These are phyloP conservation scores for Teratosphaeria zuluensis DNA, from an alignment of 2,329 filamentous ascomycete species.

Conservation along the genomic window DNA sequence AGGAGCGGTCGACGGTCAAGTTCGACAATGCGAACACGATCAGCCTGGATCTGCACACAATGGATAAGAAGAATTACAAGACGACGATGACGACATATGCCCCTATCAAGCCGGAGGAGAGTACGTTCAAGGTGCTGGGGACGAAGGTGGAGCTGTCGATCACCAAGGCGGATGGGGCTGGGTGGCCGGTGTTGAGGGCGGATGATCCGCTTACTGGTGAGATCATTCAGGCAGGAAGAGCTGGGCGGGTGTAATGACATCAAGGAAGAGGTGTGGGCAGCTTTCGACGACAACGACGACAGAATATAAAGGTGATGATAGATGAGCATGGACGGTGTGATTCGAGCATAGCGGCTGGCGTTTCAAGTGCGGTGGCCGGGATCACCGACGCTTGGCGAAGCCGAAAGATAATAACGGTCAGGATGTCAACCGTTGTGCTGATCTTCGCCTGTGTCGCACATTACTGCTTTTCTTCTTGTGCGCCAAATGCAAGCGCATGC, in stretches of 20 bases:
- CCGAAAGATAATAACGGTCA: not conserved
- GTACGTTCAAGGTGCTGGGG: constrained; percentile 70
- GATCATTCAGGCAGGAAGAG: constrained; percentile 81
- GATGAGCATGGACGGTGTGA: not conserved
- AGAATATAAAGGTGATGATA: not conserved
- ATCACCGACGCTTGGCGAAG: not conserved
- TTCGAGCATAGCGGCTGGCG: not conserved
- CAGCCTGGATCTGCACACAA: constrained; percentile 73
- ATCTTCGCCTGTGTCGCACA: not conserved
- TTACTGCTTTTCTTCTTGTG: not conserved
- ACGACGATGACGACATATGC: constrained; percentile 66
- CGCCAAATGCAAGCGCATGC: not conserved
- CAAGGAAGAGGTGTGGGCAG: not conserved
- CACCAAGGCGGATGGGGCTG: constrained; percentile 60
- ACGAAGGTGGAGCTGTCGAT: constrained; percentile 81
- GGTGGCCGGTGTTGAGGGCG: constrained; percentile 76
- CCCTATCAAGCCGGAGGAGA: constrained; percentile 63
- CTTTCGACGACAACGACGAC: not conserved
- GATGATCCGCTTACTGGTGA: constrained; percentile 66
- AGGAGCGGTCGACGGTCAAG: constrained; percentile 61
- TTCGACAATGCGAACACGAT: constrained; percentile 54
- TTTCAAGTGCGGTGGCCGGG: not conserved
- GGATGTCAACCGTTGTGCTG: not conserved
- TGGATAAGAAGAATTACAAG: constrained; percentile 74
- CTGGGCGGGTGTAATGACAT: constrained; percentile 43